Base-by-base conservation (phyloP, 2,329 filamentous ascomycete genomes). In the Diaporthe batatas region DNA sequence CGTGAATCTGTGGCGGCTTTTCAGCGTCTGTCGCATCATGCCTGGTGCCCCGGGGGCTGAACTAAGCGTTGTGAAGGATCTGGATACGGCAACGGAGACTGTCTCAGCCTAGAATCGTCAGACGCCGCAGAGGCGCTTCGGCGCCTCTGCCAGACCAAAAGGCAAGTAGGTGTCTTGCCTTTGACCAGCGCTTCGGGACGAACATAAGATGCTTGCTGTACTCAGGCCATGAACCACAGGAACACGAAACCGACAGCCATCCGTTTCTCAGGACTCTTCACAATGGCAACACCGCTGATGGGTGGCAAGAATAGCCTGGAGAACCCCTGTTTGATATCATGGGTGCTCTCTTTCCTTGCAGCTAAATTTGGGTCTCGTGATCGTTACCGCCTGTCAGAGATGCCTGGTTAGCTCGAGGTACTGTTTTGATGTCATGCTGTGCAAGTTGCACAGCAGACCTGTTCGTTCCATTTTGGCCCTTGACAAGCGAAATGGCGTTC, bases 401-500 rank as follows among this genome's bases (percentile, higher is more conserved):
- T 65, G 49, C 55, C 49, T 64, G 32, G 10, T 44, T 57, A 39
- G 55, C 36, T 58, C 16, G 32, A 39, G n/a, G 34, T 23, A 51
- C 16, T 44, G 49, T 64, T 70, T 32, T 65, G 39, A 69, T 58
- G 39, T 21, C 11, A 69, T 72, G 69, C 70, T 18, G 70, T 69
- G 57, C 42, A 18, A 72, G 55, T 57, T 34, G 10, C 70, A 69
- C 70, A 55, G 29, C 72, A 74, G 57, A 12, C 10, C 42, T 69
- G 42, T 16, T 64, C 34, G 36, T 69, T 53, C 64, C 51, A 65
- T 58, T 68, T 72, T 69, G 42, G 34, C 23, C 57, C 70, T 70
- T 53, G 70, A 58, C 64, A 74, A 74, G 72, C 72, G 72, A 74
- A 62, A 53, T 74, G 72, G 72, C 70, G 72, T 57, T 47, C 14